These are phyloP conservation scores for Staphylotrichum tortipilum DNA, from an alignment of 495 filamentous ascomycete species.

Conservation along the genomic window DNA sequence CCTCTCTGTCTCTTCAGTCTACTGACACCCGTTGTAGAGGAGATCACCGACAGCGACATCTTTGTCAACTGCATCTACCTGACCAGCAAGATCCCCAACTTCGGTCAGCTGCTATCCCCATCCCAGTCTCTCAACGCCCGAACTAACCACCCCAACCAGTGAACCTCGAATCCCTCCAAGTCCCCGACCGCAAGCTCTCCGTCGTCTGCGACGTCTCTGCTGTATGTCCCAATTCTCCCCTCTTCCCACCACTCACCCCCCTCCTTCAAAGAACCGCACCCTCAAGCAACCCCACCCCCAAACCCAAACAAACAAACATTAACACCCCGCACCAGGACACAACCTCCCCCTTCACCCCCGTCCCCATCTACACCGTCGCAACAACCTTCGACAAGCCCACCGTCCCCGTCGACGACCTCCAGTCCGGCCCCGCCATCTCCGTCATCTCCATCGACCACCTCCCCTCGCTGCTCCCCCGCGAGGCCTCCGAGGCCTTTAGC, in stretches of 20 bases:
- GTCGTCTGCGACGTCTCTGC: conserved; percentile 86
- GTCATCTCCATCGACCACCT: conserved; percentile 90
- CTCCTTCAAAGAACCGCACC: conserved; percentile 49
- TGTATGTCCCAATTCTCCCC: conserved; percentile 46
- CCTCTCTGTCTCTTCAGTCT: background rate
- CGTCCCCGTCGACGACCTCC: conserved; percentile 55
- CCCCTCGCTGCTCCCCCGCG: conserved; percentile 75
- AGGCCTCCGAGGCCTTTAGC: conserved; percentile 81
- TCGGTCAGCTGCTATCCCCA: conserved; percentile 12
- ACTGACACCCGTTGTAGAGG: conserved; percentile 32
- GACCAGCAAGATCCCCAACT: conserved; percentile 33
- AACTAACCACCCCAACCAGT: conserved; percentile 30
- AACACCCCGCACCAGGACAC: conserved; percentile 40
- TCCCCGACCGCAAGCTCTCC: conserved; percentile 61
- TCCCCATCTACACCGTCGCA: conserved; percentile 76
- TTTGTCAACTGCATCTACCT: conserved; percentile 95
- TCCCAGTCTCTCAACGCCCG: background rate
- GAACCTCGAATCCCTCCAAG: conserved; percentile 55
- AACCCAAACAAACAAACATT: background rate
- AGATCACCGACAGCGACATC: conserved; percentile 72
- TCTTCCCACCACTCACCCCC: no score
- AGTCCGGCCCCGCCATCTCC: conserved; percentile 51
- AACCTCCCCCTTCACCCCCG: conserved; percentile 47
- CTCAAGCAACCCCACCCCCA: no score
- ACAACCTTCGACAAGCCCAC: conserved; percentile 82